Base-by-base conservation (phyloP, 2,329 filamentous ascomycete genomes). In the Exophiala bonariae region DNA sequence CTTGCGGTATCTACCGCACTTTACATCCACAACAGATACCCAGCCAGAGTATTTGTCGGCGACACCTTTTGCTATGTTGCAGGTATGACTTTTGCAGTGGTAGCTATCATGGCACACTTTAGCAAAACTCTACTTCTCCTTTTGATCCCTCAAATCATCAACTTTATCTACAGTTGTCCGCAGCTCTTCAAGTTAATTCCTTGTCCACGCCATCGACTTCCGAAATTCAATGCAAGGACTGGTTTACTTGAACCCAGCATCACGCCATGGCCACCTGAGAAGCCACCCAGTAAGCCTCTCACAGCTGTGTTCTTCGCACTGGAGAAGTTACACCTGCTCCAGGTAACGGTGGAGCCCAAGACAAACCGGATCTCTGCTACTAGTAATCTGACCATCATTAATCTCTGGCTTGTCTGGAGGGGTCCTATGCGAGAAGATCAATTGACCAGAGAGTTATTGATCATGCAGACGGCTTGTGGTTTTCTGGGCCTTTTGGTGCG, bases 61-160 rank as follows among this genome's bases (percentile, higher is more conserved):
- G 93, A 99, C 69, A 99, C 93, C 3, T 99, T 97, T 78, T 99
- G 93, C 78, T 99, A 99, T 73, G 96, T 99, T 68, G 93, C 93
- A 1, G 93, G 93, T 58, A 99, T 99, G 90, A 88, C 97, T 31
- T 99, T 99, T 66, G 93, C 92, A 44, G 91, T 96, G 35, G 93
- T 97, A 56, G 90, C 89, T 55, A 97, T 99, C 63, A 79, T 96
- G 42, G 93, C 93, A 18, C 93, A 99, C 73, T 99, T 99, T 73
- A 95, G 88, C 74, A 99, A 99, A 73, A 99, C 93, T 1, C 79
- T 99, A 36, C 80, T 96, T 46, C 80, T 99, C 41, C 78, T 99
- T 7, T 86, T 99, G 58, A 78, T 96, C 31, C 93, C 93, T 11
- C 93, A 99, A 71, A 87, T 95, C 60, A 90, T 95, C 79, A 99